These are phyloP conservation scores for Middelhovenomyces tepae DNA, from an alignment of 805 yeast genomes.

Conservation along the genomic window DNA sequence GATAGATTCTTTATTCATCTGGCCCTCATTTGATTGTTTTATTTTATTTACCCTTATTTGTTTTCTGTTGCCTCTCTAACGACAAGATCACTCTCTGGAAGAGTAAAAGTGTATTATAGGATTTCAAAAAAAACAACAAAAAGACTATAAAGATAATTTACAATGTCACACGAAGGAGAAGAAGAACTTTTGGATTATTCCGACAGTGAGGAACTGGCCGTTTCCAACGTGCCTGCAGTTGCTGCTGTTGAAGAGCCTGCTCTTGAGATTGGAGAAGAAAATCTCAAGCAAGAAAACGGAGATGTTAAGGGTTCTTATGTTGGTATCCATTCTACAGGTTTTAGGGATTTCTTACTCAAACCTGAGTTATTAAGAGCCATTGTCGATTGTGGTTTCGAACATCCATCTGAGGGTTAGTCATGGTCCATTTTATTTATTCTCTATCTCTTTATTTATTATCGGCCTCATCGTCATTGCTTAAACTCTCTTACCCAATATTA, in stretches of 20 bases:
- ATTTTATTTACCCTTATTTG: too few relatives aligned
- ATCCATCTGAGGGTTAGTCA: conserved; percentile 95
- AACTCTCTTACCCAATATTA: too few relatives aligned
- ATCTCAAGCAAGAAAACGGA: conserved; percentile 33
- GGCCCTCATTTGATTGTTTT: too few relatives aligned
- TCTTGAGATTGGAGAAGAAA: conserved; percentile 26
- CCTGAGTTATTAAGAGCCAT: conserved; percentile 97
- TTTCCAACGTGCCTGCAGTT: conserved; percentile 32
- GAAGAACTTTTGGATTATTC: conserved; percentile 99
- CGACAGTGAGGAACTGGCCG: conserved; percentile 92
- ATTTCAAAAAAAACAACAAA: too few relatives aligned
- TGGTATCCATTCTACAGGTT: conserved; percentile 97
- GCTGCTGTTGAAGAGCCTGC: conserved; percentile 25
- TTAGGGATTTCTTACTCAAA: conserved; percentile 93
- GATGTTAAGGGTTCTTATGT: conserved; percentile 95
- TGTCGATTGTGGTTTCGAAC: conserved; percentile 98
- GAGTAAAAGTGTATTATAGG: too few relatives aligned
- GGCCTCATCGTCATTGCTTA: too few relatives aligned
- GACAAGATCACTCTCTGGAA: too few relatives aligned
- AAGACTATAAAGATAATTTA: too few relatives aligned
- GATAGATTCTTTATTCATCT: too few relatives aligned
- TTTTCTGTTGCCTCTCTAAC: too few relatives aligned
- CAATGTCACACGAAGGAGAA: conserved; percentile 93
- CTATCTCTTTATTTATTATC: conserved; percentile 3
- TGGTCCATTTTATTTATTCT: not conserved